Evolutionary conservation across 495 filamentous ascomycete species (phyloP), one percentile per base, ranked within the genome.

Genomic region (Xylaria nigripes): DNA sequence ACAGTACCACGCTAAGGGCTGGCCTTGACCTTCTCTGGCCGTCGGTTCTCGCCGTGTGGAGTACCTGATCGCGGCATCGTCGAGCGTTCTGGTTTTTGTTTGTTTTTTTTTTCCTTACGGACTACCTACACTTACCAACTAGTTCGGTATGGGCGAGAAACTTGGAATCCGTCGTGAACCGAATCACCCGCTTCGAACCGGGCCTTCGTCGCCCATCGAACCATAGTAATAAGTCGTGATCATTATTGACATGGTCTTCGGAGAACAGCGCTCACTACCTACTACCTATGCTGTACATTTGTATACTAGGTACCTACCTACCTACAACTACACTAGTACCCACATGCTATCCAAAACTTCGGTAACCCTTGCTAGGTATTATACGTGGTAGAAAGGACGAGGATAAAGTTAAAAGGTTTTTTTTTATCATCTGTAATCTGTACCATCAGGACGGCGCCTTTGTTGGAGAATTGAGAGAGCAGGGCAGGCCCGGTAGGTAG

Each of bases 301-400:
- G n/a, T n/a, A n/a, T n/a, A n/a, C n/a, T n/a, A n/a, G n/a, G n/a
- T 36, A 36, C 32, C 32, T 12, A 36, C 32, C 30, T 19, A 21
- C 45, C 47, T 48, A 30, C 43, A 48, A 41, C 44, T 23, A 48
- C 19, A 16, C 12, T 54, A 21, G 29, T 27, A 47, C 45, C 34
- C 12, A 55, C 52, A 49, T 41, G 19, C 34, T 49, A 42, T 55
- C 41, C 30, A 24, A 45, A 55, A 42, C 43, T 12, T 55, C 52
- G 52, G 52, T 42, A 55, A 43, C n/a, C 8, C 16, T 49, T 36
- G 25, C 25, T 9, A 29, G 25, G 25, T 29, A n/a, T n/a, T n/a
- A n/a, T n/a, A n/a, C n/a, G n/a, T n/a, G n/a, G n/a, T n/a, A n/a
- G n/a, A n/a, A n/a, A n/a, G n/a, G n/a, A n/a, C 25, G 25, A 29